Conservation (phyloP, 257 asterid species). For the Thymus mandschuricus region DNA sequence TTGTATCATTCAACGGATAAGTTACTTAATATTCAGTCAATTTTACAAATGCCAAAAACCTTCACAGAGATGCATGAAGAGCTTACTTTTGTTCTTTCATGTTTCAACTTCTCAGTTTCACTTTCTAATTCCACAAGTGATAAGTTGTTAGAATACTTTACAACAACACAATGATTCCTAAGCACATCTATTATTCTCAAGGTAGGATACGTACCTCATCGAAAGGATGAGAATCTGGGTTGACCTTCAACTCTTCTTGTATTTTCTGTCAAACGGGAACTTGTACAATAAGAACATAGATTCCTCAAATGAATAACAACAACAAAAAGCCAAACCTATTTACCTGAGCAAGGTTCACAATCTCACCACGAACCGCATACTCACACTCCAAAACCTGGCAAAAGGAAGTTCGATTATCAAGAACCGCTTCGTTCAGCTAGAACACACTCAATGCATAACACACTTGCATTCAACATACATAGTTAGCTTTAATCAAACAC, state of each 20-base stretch:
- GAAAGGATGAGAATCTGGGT: slow-evolving; percentile 46
- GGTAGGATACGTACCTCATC: slow-evolving; percentile 41
- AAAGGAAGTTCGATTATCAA: slow-evolving; percentile 20
- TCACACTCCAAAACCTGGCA: slow-evolving; percentile 86
- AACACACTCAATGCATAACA: background rate
- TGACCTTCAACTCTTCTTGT: slow-evolving; percentile 45
- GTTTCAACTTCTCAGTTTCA: background rate
- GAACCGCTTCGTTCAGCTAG: background rate
- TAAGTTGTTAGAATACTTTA: slow-evolving; percentile 4
- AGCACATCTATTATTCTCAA: slow-evolving; percentile 4
- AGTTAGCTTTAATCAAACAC: slow-evolving; percentile 1
- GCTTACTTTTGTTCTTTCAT: background rate
- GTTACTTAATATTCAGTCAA: background rate
- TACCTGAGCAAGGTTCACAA: slow-evolving; percentile 94
- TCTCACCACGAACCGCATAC: slow-evolving; percentile 98
- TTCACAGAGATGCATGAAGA: background rate
- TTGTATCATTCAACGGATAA: background rate
- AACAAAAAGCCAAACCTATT: slow-evolving; percentile 15
- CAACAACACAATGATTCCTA: background rate
- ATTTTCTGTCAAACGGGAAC: slow-evolving; percentile 38
- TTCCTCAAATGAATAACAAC: background rate
- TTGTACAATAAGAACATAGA: background rate
- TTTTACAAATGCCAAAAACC: background rate
- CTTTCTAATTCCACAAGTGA: background rate
- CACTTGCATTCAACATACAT: background rate